Base-by-base conservation (phyloP, 371 early-diverging fungal genomes). In the Gilbertella persicaria region DNA sequence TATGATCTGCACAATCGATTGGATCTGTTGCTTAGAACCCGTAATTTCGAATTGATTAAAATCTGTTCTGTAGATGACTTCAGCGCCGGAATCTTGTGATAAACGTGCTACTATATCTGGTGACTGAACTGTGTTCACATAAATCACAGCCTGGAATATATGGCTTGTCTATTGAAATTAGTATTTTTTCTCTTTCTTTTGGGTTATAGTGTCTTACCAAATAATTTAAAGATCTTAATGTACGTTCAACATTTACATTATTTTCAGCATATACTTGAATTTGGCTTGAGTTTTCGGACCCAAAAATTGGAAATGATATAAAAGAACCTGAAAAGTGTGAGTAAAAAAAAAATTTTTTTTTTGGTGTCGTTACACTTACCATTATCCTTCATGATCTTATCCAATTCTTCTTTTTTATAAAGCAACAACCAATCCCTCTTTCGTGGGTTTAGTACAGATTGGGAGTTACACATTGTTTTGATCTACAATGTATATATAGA, bases 171-270 rank as follows among this genome's bases (percentile, higher is more conserved):
- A 62, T 49, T 7, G 13, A 23, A n/a, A n/a, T n/a, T n/a, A n/a
- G n/a, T n/a, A n/a, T n/a, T n/a, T n/a, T n/a, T n/a, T n/a, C n/a
- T n/a, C n/a, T n/a, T n/a, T n/a, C n/a, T n/a, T n/a, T 17, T 14
- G 25, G 24, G 37, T 14, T 21, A 17, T 47, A 47, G 19, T 33
- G n/a, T 30, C 35, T 47, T 80, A 90, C 90, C 80, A 92, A 51
- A 47, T 79, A 80, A 78, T 86, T 89, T 26, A 92, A 57, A 0
- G 86, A 83, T 29, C 89, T 75, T 44, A 88, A 72, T 26, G 90
- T 86, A n/a, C 92, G 73, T 53, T 87, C 87, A 9, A 89, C 81
- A 64, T 87, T 85, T 10, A 88, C 83, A 16, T 66, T 62, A 51
- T 87, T 82, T 53, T 86, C 87, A 24, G 89, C 92, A 61, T 76